Percentiles rank a stretch among this genome's conserved stretches.
These are phyloP conservation scores for Colletotrichum orbiculare DNA, from an alignment of 2,329 filamentous ascomycete genomes.

Conservation along the genomic window DNA sequence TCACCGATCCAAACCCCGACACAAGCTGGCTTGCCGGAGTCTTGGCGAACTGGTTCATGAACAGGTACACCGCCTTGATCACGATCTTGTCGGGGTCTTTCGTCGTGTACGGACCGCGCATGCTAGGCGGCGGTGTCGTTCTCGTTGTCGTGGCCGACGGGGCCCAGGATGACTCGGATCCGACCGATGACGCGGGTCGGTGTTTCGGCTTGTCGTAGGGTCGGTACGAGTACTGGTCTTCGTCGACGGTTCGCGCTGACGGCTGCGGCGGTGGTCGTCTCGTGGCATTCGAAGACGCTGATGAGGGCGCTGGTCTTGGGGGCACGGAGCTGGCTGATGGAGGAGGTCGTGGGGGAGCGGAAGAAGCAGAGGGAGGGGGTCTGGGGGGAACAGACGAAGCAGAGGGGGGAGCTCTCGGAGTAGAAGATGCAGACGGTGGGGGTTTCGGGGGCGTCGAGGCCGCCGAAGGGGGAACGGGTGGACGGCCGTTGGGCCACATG, in stretches of 20 bases:
- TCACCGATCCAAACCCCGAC: conserved; percentile 85
- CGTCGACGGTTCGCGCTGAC: conserved; percentile 70
- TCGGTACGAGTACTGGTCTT: conserved; percentile 77
- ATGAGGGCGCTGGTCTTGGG: conserved; percentile 40
- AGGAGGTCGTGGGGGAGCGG: conserved; percentile 37
- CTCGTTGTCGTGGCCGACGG: conserved; percentile 84
- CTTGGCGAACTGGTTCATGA: conserved; percentile 88
- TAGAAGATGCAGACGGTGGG: conserved; percentile 40
- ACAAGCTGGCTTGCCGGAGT: conserved; percentile 93
- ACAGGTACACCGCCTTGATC: conserved; percentile 91
- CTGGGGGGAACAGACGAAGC: conserved; percentile 52
- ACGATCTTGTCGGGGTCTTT: conserved; percentile 96
- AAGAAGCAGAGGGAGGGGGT: conserved; percentile 39
- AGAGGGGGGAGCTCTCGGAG: conserved; percentile 53
- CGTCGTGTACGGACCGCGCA: conserved; percentile 82
- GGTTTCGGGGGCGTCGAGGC: conserved; percentile 50
- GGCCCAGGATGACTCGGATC: conserved; percentile 87
- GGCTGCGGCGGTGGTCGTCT: conserved; percentile 55
- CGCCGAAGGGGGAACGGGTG: conserved; percentile 50
- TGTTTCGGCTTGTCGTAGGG: conserved; percentile 79
- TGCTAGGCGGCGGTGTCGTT: conserved; percentile 84
- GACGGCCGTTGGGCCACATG: conserved; percentile 75
- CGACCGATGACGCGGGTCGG: conserved; percentile 73
- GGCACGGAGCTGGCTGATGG: conserved; percentile 34
- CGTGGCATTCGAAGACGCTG: conserved; percentile 36